Percentiles rank a stretch among this genome's conserved stretches.
Evolutionary conservation across 495 filamentous ascomycete genomes (phyloP).

Genomic region (Achaetomiella virescens): DNA sequence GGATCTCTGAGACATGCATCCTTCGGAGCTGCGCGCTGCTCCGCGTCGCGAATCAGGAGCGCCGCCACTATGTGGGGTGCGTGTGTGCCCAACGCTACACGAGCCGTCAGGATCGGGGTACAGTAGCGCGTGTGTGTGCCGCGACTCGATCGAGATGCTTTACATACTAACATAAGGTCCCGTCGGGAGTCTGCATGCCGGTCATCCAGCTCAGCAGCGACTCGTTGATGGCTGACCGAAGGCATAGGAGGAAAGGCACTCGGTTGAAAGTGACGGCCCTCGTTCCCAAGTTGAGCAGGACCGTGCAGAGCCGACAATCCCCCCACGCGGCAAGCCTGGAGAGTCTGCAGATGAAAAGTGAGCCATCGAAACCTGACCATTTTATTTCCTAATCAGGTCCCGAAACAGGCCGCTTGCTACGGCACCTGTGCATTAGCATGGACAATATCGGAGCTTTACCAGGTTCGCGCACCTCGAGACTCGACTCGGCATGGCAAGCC

Average conservation of each 20-base stretch:
- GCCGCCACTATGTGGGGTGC: slow-evolving; percentile 7
- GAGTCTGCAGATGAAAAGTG: slow-evolving; percentile 1
- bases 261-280: no score
- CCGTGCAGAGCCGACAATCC: neutral
- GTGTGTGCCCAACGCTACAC: slow-evolving; percentile 15
- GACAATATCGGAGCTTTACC: no score
- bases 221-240: neutral
- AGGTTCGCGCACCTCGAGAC: no score
- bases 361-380: neutral
- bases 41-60: neutral
- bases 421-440: neutral
- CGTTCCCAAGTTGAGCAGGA: neutral
- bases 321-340: slow-evolving; percentile 3
- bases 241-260: no score
- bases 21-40: neutral
- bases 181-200: slow-evolving; percentile 2
- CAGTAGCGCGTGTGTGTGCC: neutral
- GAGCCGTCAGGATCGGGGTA: neutral
- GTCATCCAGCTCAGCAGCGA: neutral
- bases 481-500: no score
- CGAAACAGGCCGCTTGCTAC: slow-evolving; percentile 1
- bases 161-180: neutral
- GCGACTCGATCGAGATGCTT: neutral
- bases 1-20: slow-evolving; percentile 1
- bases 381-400: neutral